These are phyloP conservation scores for Ogataea philodendri DNA, from an alignment of 805 yeast species.

Conservation along the genomic window DNA sequence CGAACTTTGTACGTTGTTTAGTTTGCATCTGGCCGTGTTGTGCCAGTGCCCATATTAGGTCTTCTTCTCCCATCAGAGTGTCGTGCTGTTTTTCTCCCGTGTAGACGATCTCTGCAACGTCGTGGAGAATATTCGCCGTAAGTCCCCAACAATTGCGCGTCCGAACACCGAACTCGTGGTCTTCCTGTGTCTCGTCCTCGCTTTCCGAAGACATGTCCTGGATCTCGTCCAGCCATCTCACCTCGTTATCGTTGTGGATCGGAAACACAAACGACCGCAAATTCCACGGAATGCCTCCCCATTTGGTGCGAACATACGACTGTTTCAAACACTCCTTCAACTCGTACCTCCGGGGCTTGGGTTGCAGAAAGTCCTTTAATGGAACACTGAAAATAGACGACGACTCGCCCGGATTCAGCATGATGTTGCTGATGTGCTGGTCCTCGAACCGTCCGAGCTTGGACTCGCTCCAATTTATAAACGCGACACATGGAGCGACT, in stretches of 20 bases:
- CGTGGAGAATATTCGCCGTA: constrained; percentile 77
- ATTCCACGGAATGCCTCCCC: constrained; percentile 76
- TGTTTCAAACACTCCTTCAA: constrained; percentile 35
- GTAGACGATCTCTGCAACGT: constrained; percentile 57
- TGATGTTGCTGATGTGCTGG: constrained; percentile 36
- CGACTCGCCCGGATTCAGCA: constrained; percentile 74
- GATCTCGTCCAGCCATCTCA: constrained; percentile 59
- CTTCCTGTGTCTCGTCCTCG: constrained; percentile 39
- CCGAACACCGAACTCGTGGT: constrained; percentile 40
- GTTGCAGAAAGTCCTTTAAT: constrained; percentile 52
- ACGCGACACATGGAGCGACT: constrained; percentile 78
- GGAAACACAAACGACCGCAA: constrained; percentile 63
- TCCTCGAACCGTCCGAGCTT: constrained; percentile 28
- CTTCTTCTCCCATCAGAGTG: constrained; percentile 58
- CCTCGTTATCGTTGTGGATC: constrained; percentile 52
- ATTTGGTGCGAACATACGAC: constrained; percentile 41
- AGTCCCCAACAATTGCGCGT: constrained; percentile 80
- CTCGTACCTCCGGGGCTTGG: constrained; percentile 29
- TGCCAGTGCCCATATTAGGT: constrained; percentile 52
- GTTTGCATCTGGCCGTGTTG: constrained; percentile 52
- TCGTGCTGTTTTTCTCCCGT: constrained; percentile 35
- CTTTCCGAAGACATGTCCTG: constrained; percentile 60
- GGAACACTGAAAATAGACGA: constrained; percentile 71
- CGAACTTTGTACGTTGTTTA: constrained; percentile 51
- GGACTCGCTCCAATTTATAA: constrained; percentile 44